Conservation (phyloP, 1,284 basidiomycete genomes). For the Taiwanofungus camphoratus region DNA sequence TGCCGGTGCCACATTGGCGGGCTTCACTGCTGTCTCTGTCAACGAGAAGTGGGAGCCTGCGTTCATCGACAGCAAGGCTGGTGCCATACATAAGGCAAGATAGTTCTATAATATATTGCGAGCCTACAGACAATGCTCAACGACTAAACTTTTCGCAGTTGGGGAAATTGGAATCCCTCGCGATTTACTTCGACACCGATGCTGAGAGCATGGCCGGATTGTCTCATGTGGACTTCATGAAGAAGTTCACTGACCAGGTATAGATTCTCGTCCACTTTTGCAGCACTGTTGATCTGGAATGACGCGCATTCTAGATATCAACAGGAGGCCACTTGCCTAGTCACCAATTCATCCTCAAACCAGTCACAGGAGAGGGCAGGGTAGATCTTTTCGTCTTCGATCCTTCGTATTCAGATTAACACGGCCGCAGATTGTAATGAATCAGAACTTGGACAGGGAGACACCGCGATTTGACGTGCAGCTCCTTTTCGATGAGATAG, state of each 20-base stretch:
- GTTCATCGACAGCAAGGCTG: constrained; percentile 88
- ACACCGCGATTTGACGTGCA: constrained; percentile 87
- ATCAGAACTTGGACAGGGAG: constrained; percentile 68
- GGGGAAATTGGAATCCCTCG: constrained; percentile 82
- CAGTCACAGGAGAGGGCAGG: constrained; percentile 92
- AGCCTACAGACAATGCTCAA: constrained; percentile 9
- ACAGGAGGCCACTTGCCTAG: constrained; percentile 44
- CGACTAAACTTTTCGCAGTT: constrained; percentile 42
- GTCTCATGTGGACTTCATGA: constrained; percentile 62
- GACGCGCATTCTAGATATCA: constrained; percentile 50
- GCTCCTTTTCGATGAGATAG: constrained; percentile 92
- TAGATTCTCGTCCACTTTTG: constrained; percentile 7
- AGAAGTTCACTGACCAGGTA: constrained; percentile 77
- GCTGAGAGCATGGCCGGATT: constrained; percentile 76
- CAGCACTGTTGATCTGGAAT: constrained; percentile 2
- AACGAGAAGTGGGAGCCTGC: constrained; percentile 90
- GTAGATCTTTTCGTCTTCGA: constrained; percentile 36
- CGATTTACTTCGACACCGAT: constrained; percentile 97
- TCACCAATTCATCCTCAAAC: constrained; percentile 96
- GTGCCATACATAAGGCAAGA: constrained; percentile 85
- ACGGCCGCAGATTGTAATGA: constrained; percentile 66
- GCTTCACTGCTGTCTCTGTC: constrained; percentile 92
- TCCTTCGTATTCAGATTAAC: constrained; percentile 3
- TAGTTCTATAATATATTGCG: neutral
- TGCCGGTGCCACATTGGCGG: constrained; percentile 86